Base-by-base conservation (phyloP, 2,329 filamentous ascomycete species). In the Exutisphaerella laricina region DNA sequence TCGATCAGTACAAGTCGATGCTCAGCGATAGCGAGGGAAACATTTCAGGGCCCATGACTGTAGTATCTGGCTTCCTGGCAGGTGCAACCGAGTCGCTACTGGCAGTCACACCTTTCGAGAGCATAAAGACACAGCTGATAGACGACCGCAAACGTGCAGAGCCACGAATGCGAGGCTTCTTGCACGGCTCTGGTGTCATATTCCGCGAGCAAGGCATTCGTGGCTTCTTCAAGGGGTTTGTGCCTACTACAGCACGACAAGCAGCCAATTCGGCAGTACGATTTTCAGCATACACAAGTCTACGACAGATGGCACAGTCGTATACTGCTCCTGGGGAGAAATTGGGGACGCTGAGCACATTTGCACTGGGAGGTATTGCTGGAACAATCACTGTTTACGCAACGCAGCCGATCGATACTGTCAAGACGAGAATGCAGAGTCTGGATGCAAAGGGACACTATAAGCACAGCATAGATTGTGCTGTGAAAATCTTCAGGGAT, bases 361-460 rank as follows among this genome's bases (percentile, higher is more conserved):
- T 98, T 62, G 88, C 79, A 2, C 87, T 96, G 57, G 92, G 92
- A 40, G 90, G 85, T 16, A 68, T 92, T 17, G 90, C 92, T 0
- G 92, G 92, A 2, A 69, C 94, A 4, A 88, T 97, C 49, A 98
- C 92, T 1, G 92, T 98, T 42, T 89, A 79, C 47, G 68, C 68
- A 2, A 75, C 80, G 2, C 82, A 84, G 66, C 80, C 80, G 1
- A 69, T 98, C 31, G 92, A 98, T 66, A 97, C 90, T 0, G 78
- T 98, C 64, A 98, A 98, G 78, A 98, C 92, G 36, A 71, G 77
- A 49, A 98, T 98, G 92, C 92, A 98, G 76, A 94, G 88, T 54
- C 83, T 96, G 48, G 88, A 96, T 65, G 87, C 90, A 23, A 78
- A 77, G 49, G 72, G 69, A 31, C 69, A 83, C 48, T 98, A 98